Evolutionary conservation across 768 basidiomycete genomes (phyloP), one percentile per base, ranked within the genome.

Genomic region (Sarcodon aspratus): DNA sequence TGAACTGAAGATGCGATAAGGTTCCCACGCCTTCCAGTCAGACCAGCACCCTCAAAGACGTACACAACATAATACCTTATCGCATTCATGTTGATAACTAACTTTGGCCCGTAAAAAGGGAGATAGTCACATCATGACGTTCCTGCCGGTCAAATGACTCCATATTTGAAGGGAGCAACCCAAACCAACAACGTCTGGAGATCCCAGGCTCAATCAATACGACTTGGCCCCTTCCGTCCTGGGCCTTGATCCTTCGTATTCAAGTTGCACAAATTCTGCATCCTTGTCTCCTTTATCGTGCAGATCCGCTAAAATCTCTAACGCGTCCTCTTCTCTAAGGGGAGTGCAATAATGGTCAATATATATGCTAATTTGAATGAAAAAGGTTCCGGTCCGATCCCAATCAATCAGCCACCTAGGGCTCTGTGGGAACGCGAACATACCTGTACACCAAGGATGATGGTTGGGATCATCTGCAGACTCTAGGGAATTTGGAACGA

Each of bases 401-500:
- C 77, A 69, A 56, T 87, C 82, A 48, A 85, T 64, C 37, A 86
- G 70, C 74, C 74, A 86, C 61, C 85, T 75, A 6, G 85, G 85
- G 13, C 50, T 49, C 56, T 82, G 80, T 0, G 81, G 83, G 69
- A 85, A 82, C 53, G 72, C 50, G 9, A 70, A 45, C 83, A 89
- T 86, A 38, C 85, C 82, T n/a, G n/a, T 7, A 75, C 17, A 44
- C 75, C 76, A 31, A 88, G 72, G 9, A 89, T 49, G 50, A 85
- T 72, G 7, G 82, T 85, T 21, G 85, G 85, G 46, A 90, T 85
- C 69, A 83, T 74, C 60, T 88, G 85, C 27, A 88, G 65, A 48
- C 80, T 80, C 83, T 82, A 85, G 8, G 85, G 85, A 54, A 87
- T 81, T 21, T 84, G 79, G 74, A 85, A 88, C 0, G 83, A 83